Evolutionary conservation across 768 basidiomycete species (phyloP).

Genomic region (Amanita subjunquillea): DNA sequence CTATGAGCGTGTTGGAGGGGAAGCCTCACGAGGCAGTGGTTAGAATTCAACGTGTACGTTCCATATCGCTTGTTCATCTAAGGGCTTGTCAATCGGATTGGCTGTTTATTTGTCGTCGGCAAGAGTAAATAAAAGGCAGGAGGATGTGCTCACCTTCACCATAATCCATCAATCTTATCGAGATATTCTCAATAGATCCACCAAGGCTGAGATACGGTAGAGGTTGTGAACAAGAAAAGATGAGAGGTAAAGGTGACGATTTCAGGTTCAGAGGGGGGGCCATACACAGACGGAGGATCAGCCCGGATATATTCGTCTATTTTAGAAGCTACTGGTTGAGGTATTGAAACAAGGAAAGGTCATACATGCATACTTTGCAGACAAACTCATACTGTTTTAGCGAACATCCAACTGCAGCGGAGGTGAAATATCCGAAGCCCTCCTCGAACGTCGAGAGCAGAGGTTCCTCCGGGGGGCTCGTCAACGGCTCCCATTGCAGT

Average conservation of each 20-base stretch:
- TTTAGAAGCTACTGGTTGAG: constrained; percentile 3
- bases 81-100: neutral
- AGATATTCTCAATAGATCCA: constrained; percentile 5
- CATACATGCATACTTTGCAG: constrained; percentile 2
- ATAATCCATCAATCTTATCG: constrained; percentile 6
- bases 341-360: constrained; percentile 3
- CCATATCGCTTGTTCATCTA: too few relatives aligned
- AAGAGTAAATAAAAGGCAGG: neutral
- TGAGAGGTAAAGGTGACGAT: neutral
- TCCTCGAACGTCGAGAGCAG: constrained; percentile 6
- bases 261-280: constrained; percentile 4
- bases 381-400: constrained; percentile 5
- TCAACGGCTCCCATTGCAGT: constrained; percentile 4
- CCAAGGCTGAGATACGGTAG: constrained; percentile 3
- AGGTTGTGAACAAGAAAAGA: constrained; percentile 7
- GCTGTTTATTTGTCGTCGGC: neutral
- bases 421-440: constrained; percentile 8
- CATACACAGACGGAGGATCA: constrained; percentile 1
- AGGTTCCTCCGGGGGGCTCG: constrained; percentile 8
- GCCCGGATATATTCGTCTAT: constrained; percentile 3
- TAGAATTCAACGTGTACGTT: too few relatives aligned
- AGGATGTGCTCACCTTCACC: constrained; percentile 4
- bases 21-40: too few relatives aligned
- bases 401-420: constrained; percentile 4
- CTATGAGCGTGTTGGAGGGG: too few relatives aligned